Evolutionary conservation across 1,284 basidiomycete genomes (phyloP).

Genomic region (Leccinum olivaceoglutinosum): DNA sequence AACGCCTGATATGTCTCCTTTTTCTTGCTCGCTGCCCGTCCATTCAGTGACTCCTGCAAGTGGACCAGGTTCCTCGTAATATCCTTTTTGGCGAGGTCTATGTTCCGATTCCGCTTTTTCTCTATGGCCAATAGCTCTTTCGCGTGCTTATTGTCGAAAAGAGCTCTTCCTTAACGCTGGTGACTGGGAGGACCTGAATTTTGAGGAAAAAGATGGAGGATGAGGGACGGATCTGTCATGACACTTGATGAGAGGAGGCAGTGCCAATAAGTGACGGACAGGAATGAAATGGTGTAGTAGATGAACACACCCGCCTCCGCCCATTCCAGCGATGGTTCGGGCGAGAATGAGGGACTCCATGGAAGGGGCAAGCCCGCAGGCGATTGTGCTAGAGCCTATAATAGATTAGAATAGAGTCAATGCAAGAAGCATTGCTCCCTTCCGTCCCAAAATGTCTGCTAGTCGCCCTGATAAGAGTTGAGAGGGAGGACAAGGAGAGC

Average conservation of each 20-base stretch:
- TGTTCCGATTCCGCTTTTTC: constrained; percentile 52
- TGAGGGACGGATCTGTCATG: constrained; percentile 65
- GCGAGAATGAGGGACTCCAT: constrained; percentile 80
- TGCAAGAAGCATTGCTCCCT: constrained; percentile 79
- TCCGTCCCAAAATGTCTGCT: constrained; percentile 83
- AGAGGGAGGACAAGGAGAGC: constrained; percentile 12
- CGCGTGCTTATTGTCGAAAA: constrained; percentile 61
- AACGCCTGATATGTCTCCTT: constrained; percentile 34
- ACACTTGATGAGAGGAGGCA: constrained; percentile 40
- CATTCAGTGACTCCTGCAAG: constrained; percentile 33
- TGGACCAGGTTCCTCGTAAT: constrained; percentile 43
- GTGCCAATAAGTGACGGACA: constrained; percentile 41
- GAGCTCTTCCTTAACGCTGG: constrained; percentile 56
- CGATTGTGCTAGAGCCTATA: constrained; percentile 71
- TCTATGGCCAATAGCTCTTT: constrained; percentile 51
- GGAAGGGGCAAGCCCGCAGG: constrained; percentile 78
- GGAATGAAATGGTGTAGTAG: constrained; percentile 70
- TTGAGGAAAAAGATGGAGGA: constrained; percentile 10
- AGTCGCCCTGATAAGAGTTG: constrained; percentile 58
- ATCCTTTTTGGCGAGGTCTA: constrained; percentile 57
- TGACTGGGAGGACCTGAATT: constrained; percentile 43
- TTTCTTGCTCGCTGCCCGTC: constrained; percentile 23
- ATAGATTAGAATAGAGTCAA: constrained; percentile 57
- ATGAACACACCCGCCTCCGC: constrained; percentile 83
- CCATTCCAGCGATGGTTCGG: constrained; percentile 83